Percentiles rank a stretch among this genome's conserved stretches.
phyloP scores from a whole-genome alignment of 768 basidiomycete genomes.

The Tricholoma terreum region DNA sequence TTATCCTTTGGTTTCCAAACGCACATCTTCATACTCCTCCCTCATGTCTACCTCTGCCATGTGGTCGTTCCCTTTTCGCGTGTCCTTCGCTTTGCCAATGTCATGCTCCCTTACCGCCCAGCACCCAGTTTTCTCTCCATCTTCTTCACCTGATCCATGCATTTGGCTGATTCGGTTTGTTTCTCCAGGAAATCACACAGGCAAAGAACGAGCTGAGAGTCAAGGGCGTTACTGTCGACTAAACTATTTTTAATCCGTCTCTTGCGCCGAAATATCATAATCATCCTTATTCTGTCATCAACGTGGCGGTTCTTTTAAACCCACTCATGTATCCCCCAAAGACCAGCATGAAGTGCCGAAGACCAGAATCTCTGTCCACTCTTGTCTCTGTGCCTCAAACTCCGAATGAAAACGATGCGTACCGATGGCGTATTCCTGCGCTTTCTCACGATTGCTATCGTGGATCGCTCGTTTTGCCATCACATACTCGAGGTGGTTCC shows the following conservation, averaged over 20 bases:
- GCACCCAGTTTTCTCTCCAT: not conserved
- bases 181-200: constrained; percentile 54
- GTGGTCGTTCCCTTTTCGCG: not conserved
- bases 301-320: too few relatives aligned
- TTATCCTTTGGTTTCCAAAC: not conserved
- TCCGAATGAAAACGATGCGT: too few relatives aligned
- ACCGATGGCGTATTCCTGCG: too few relatives aligned
- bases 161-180: constrained; percentile 5
- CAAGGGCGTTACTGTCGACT: constrained; percentile 62
- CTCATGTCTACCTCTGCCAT: constrained; percentile 2
- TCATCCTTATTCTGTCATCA: too few relatives aligned
- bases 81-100: not conserved
- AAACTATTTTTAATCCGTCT: not conserved
- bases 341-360: too few relatives aligned
- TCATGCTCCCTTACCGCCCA: not conserved
- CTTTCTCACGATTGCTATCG: too few relatives aligned
- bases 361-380: too few relatives aligned
- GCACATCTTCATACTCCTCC: not conserved
- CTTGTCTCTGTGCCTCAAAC: too few relatives aligned
- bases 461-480: too few relatives aligned
- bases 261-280: too few relatives aligned
- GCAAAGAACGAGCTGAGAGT: constrained; percentile 54
- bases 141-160: not conserved
- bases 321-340: too few relatives aligned
- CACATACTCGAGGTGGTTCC: too few relatives aligned